Base-by-base conservation (phyloP, 306 rosid species). In the Malus sylvestris region DNA sequence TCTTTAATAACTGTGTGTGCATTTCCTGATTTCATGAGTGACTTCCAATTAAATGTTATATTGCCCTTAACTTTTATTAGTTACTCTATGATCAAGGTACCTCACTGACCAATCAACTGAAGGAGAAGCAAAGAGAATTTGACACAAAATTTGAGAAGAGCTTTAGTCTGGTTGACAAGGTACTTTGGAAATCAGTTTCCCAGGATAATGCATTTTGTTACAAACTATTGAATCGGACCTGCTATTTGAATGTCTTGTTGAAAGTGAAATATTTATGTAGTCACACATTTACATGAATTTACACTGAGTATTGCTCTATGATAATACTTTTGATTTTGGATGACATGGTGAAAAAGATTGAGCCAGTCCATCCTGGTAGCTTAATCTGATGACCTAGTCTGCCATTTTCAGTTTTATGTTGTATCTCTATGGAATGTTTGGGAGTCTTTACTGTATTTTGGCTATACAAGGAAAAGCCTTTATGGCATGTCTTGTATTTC, bases 101-200 rank as follows among this genome's bases (percentile, higher is more conserved):
- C 74, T 86, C 89, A n/a, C 81, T 95, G 78, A 87, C 99, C 25
- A 76, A 84, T 73, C 90, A 73, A 76, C 86, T 92, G 88, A 89
- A 87, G 71, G 88, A 84, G 79, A 95, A 95, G 84, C 88, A 90
- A 71, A 85, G 78, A 76, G 90, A 90, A 55, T 95, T 90, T 95
- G 97, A 95, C 71, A 71, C 83, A 20, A 88, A 85, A 83, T 90
- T 92, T 79, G 93, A 87, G 88, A 86, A 87, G 74, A 45, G 58
- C 73, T 95, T 95, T 81, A 87, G 83, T 76, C 80, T 89, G 84
- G 84, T 81, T 35, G 83, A 81, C 80, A 88, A 90, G 97, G 99
- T 95, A 86, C 52, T 55, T 32, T 46, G 70, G 67, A 73, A 30
- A 42, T 55, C 70, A 35, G 60, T 38, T 68, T 70, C 33, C 14